These are phyloP conservation scores for Kazachstania africana DNA, from an alignment of 805 yeast genomes.

Conservation along the genomic window DNA sequence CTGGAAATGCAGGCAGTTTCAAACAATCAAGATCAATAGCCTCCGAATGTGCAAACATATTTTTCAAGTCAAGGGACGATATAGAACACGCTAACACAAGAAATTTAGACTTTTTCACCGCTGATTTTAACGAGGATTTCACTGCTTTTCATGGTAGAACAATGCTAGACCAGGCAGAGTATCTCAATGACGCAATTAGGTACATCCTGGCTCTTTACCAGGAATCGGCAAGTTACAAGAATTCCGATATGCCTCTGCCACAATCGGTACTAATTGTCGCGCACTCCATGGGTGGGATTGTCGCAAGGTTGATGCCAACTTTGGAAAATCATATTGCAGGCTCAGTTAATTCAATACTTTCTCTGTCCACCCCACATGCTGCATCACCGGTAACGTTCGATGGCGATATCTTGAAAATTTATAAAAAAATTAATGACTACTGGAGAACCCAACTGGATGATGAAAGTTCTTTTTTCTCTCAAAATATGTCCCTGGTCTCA, in stretches of 20 bases:
- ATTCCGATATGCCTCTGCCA: constrained; percentile 32
- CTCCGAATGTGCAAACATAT: constrained; percentile 55
- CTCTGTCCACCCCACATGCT: constrained; percentile 85
- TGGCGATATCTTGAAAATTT: constrained; percentile 68
- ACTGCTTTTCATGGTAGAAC: constrained; percentile 96
- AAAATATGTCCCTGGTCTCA: constrained; percentile 60
- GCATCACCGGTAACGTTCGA: constrained; percentile 91
- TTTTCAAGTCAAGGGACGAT: constrained; percentile 26
- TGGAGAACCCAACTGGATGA: constrained; percentile 57
- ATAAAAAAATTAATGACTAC: constrained; percentile 60
- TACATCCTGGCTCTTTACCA: constrained; percentile 63
- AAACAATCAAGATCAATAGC: constrained; percentile 89
- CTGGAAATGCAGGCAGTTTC: constrained; percentile 95
- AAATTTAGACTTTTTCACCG: constrained; percentile 75
- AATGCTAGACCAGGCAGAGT: constrained; percentile 86
- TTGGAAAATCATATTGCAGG: constrained; percentile 60
- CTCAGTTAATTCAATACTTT: constrained; percentile 73
- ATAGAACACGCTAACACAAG: constrained; percentile 20
- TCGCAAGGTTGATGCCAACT: constrained; percentile 73
- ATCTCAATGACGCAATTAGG: constrained; percentile 72
- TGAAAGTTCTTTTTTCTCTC: constrained; percentile 14
- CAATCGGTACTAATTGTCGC: constrained; percentile 68
- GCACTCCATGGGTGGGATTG: constrained; percentile 98
- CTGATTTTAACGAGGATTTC: constrained; percentile 90
- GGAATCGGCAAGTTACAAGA: constrained; percentile 11